phyloP scores from a whole-genome alignment of 495 filamentous ascomycete species.

The Podospora pseudocomata region DNA sequence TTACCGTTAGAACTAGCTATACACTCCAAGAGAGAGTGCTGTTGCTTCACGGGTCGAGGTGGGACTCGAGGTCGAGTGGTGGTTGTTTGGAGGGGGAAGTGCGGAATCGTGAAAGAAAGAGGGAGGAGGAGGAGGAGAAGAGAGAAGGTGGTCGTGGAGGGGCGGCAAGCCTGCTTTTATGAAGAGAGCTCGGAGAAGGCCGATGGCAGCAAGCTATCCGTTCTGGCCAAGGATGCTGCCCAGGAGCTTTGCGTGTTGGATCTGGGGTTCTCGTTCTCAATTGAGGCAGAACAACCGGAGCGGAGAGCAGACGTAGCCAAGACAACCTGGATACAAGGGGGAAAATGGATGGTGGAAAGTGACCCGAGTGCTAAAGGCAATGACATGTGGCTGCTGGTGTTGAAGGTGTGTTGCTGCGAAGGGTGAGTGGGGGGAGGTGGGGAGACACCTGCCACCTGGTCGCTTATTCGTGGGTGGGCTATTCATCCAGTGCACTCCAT shows the following conservation, averaged over 20 bases:
- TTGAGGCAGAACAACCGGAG: constrained; percentile 25
- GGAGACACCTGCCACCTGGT: constrained; percentile 7
- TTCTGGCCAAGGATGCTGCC: constrained; percentile 1
- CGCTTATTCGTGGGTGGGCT: not conserved
- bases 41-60: constrained; percentile 12
- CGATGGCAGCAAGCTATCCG: constrained; percentile 7
- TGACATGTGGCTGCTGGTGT: constrained; percentile 6
- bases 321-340: constrained; percentile 15
- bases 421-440: constrained; percentile 24
- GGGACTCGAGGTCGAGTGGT: constrained; percentile 17
- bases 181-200: constrained; percentile 13
- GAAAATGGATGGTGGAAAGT: constrained; percentile 8
- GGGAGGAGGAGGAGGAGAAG: constrained; percentile 2
- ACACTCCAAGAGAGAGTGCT: constrained; percentile 19
- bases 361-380: constrained; percentile 11
- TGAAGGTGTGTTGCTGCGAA: constrained; percentile 1
- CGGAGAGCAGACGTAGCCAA: constrained; percentile 23
- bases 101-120: constrained; percentile 27
- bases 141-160: constrained; percentile 15
- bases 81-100: not conserved
- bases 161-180: constrained; percentile 30
- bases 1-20: constrained; percentile 30
- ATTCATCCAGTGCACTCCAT: constrained; percentile 13
- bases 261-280: constrained; percentile 27
- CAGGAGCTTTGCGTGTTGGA: constrained; percentile 10